phyloP scores from a whole-genome alignment of 345 rosid species.

The Kandelia obovata region DNA sequence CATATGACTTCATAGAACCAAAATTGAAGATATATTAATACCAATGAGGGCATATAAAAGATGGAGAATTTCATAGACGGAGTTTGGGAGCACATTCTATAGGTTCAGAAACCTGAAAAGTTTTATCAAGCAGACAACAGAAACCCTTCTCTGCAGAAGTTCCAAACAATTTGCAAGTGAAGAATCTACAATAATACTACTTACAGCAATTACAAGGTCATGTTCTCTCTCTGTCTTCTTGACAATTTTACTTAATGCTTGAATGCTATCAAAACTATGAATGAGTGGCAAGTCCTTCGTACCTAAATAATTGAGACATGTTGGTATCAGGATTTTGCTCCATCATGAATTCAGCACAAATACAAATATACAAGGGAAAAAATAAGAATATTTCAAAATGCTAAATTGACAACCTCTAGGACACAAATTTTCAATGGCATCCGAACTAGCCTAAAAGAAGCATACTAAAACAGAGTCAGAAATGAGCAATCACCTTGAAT shows the following conservation, averaged over 20 bases:
- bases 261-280: conserved; percentile 70
- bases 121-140: not conserved
- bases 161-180: conserved; percentile 7
- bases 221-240: conserved; percentile 65
- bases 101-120: not conserved
- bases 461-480: not conserved
- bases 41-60: conserved; percentile 11
- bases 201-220: conserved; percentile 95
- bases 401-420: not conserved
- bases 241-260: conserved; percentile 57
- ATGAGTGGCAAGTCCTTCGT: conserved; percentile 75
- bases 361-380: not conserved
- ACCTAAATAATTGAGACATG: conserved; percentile 36
- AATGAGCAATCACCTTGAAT: conserved; percentile 48
- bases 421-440: not conserved
- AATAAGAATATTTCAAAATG: not conserved
- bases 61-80: not conserved
- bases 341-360: not conserved
- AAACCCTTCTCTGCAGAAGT: not conserved
- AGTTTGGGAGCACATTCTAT: not conserved
- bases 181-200: conserved; percentile 27
- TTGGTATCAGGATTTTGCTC: conserved; percentile 13
- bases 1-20: conserved; percentile 65
- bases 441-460: not conserved
- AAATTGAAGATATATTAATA: conserved; percentile 22